Conservation (phyloP, 1,139 yeast genomes). For the Ogataea hybrid region DNA sequence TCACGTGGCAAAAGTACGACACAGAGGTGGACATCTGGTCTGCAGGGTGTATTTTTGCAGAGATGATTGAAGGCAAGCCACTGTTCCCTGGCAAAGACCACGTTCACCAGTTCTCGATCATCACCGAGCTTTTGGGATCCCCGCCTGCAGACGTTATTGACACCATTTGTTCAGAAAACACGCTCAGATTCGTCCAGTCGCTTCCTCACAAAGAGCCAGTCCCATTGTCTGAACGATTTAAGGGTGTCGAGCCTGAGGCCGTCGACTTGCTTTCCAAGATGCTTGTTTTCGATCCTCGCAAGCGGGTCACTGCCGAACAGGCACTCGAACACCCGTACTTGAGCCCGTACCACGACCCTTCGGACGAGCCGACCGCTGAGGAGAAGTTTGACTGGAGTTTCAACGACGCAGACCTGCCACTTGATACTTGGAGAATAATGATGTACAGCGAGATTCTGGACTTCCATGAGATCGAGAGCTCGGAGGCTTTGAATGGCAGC, state of each 20-base stretch:
- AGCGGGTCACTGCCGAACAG: constrained; percentile 88
- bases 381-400: constrained; percentile 97
- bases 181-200: constrained; percentile 89
- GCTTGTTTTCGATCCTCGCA: constrained; percentile 93
- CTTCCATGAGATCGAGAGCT: constrained; percentile 74
- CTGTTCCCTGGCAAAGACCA: constrained; percentile 98
- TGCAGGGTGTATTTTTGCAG: constrained; percentile 98
- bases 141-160: constrained; percentile 97
- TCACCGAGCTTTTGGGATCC: constrained; percentile 92
- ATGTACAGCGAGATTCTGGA: constrained; percentile 97
- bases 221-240: constrained; percentile 80
- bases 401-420: constrained; percentile 96
- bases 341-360: constrained; percentile 97
- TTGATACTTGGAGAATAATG: constrained; percentile 99
- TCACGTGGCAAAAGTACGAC: constrained; percentile 98
- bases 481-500: constrained; percentile 24
- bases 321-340: constrained; percentile 89
- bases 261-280: constrained; percentile 83
- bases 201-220: constrained; percentile 91
- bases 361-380: constrained; percentile 94
- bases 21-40: constrained; percentile 99
- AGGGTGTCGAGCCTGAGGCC: constrained; percentile 87
- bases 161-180: constrained; percentile 94
- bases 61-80: constrained; percentile 99
- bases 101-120: constrained; percentile 95